Conservation (phyloP, 768 basidiomycete species). For the Mycena polygramma region DNA sequence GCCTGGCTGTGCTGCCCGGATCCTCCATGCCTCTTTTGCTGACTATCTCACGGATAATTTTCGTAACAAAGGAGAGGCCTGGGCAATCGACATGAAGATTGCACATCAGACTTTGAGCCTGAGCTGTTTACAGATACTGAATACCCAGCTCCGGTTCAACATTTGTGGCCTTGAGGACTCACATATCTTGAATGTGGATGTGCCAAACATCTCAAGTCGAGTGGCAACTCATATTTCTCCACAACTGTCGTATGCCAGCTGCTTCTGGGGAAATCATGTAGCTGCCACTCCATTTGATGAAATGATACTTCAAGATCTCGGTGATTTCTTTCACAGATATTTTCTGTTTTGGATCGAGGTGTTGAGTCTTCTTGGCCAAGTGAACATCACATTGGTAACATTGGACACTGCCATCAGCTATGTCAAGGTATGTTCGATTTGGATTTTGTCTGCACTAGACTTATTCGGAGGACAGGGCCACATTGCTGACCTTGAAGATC, state of each 20-base stretch:
- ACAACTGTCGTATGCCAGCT: not conserved
- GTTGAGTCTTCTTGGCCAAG: not conserved
- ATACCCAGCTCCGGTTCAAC: not conserved
- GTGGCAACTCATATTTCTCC: not conserved
- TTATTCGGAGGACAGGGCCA: no score
- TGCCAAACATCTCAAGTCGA: not conserved
- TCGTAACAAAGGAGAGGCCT: not conserved
- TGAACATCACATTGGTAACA: not conserved
- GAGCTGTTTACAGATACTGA: not conserved
- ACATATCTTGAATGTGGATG: not conserved
- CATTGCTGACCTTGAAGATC: not conserved
- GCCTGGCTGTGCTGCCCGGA: not conserved
- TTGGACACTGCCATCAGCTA: not conserved
- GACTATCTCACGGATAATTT: constrained; percentile 4
- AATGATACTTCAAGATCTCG: not conserved
- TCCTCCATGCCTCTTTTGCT: constrained; percentile 3
- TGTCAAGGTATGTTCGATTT: not conserved
- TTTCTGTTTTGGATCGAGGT: not conserved
- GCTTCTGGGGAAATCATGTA: not conserved
- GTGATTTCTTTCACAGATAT: not conserved
- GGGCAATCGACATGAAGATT: not conserved
- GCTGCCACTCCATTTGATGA: not conserved
- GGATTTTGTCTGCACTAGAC: no score
- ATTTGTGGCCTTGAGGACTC: not conserved
- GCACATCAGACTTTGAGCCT: no score